Evolutionary conservation across 208 protist genomes (phyloP).

Genomic region (Wallacemonas sp.): DNA sequence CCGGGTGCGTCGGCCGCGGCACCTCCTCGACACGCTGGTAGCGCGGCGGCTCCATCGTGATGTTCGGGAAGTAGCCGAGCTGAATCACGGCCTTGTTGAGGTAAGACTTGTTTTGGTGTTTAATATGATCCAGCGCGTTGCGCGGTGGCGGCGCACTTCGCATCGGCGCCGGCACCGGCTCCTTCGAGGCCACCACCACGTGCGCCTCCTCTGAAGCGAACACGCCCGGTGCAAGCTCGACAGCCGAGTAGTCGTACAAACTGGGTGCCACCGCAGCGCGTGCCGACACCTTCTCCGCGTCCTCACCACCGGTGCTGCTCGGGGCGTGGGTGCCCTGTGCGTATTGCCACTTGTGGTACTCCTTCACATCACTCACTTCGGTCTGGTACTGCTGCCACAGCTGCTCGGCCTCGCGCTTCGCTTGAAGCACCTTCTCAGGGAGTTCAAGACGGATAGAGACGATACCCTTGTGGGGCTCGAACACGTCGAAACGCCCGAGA

Average conservation of each 20-base stretch:
- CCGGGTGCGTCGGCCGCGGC: slow-evolving; percentile 80
- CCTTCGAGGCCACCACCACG: slow-evolving; percentile 46
- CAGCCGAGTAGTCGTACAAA: slow-evolving; percentile 66
- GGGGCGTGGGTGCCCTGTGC: too few relatives aligned
- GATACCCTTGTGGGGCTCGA: slow-evolving; percentile 84
- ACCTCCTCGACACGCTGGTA: slow-evolving; percentile 43
- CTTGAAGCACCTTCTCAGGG: slow-evolving; percentile 55
- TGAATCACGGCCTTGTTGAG: slow-evolving; percentile 74
- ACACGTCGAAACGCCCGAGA: slow-evolving; percentile 81
- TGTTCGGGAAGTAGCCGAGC: slow-evolving; percentile 85
- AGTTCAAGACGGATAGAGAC: slow-evolving; percentile 64
- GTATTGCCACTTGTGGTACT: slow-evolving; percentile 73
- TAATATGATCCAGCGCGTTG: slow-evolving; percentile 78
- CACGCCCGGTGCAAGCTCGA: slow-evolving; percentile 81
- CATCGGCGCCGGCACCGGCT: slow-evolving; percentile 71
- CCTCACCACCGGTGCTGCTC: too few relatives aligned
- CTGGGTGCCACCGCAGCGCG: too few relatives aligned
- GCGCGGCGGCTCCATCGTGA: slow-evolving; percentile 46
- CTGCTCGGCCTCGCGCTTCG: slow-evolving; percentile 81
- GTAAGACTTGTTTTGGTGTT: slow-evolving; percentile 52
- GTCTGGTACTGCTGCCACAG: slow-evolving; percentile 75
- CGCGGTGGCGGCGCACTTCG: slow-evolving; percentile 37
- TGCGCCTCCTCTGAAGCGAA: slow-evolving; percentile 29
- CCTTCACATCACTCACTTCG: slow-evolving; percentile 63
- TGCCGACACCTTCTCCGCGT: too few relatives aligned